Evolutionary conservation across 2,329 filamentous ascomycete species (phyloP), one percentile per base, ranked within the genome.

Genomic region (Chrysosporium queenslandicum): DNA sequence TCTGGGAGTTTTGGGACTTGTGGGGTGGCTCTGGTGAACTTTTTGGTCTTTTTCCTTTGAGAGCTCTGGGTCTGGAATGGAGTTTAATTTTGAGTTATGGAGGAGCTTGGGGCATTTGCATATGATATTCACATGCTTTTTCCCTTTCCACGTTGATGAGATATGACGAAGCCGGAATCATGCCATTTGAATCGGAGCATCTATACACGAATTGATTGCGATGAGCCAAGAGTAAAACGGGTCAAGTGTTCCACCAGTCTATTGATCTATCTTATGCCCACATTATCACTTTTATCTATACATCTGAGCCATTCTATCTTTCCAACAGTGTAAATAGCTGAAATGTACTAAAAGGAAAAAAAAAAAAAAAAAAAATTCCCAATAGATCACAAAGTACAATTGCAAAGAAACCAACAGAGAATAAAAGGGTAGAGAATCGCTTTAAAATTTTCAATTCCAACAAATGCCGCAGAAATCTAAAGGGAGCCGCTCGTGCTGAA

Each of bases 401-500:
- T 37, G 14, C 4, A 37, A 4, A 37, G 34, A n/a, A 37, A 40
- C 6, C 4, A 21, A 8, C 8, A 3, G 21, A 25, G n/a, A 12
- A 25, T 25, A 25, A 12, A 16, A n/a, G 9, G 5, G 12, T 18
- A 41, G 20, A 23, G 7, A 41, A 41, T 25, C 34, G 34, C 34
- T 23, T 16, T 21, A 41, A 41, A 41, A 6, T 34, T 12, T 14
- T 25, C 9, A 14, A 14, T 11, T 2, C 7, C 7, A 41, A 41
- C 25, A 9, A 23, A 34, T 12, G 11, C 11, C 11, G 29, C 50
- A 53, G 18, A 46, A 47, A 56, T 55, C 52, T 52, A 51, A 53
- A 55, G 51, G 53, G 49, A 55, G 47, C 20, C 7, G 57, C 27
- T 59, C 58, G 11, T 18, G 14, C 14, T 6, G 8, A 16, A 3